These are phyloP conservation scores for Penicillium digitatum DNA, from an alignment of 2,329 filamentous ascomycete genomes.

Conservation along the genomic window DNA sequence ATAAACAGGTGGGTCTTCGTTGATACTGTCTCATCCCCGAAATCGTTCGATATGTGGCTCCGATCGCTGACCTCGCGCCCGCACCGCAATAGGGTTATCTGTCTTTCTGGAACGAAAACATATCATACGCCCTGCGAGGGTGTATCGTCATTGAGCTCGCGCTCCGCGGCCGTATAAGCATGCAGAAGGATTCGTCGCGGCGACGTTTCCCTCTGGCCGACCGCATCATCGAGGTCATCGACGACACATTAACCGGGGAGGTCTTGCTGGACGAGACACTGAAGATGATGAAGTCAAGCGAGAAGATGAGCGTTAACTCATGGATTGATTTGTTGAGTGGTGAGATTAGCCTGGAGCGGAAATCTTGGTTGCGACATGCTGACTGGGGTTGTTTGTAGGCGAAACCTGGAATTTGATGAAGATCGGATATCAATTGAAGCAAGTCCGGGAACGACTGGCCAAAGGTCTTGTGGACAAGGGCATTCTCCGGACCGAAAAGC, in stretches of 20 bases:
- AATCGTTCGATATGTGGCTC: constrained; percentile 2
- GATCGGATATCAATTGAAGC: constrained; percentile 98
- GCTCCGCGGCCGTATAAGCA: constrained; percentile 91
- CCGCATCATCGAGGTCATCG: constrained; percentile 91
- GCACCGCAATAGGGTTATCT: constrained; percentile 70
- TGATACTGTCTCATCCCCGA: background rate
- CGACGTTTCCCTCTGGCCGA: constrained; percentile 90
- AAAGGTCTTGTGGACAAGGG: constrained; percentile 99
- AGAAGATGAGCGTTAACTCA: constrained; percentile 99
- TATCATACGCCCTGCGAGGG: constrained; percentile 92
- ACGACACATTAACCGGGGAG: constrained; percentile 93
- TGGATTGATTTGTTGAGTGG: constrained; percentile 99
- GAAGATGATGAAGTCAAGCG: constrained; percentile 99
- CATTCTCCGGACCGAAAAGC: constrained; percentile 96
- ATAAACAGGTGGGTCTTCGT: constrained; percentile 78
- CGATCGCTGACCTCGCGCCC: constrained; percentile 21
- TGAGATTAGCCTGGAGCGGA: constrained; percentile 45
- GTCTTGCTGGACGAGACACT: constrained; percentile 94
- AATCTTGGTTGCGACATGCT: constrained; percentile 1
- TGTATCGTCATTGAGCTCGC: constrained; percentile 98
- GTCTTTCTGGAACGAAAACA: constrained; percentile 99
- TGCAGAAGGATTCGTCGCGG: constrained; percentile 93
- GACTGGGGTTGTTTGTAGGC: constrained; percentile 52
- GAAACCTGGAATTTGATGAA: constrained; percentile 99
- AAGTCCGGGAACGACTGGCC: constrained; percentile 93